phyloP scores from a whole-genome alignment of 2,329 filamentous ascomycete genomes.

The Penicillium sp. region DNA sequence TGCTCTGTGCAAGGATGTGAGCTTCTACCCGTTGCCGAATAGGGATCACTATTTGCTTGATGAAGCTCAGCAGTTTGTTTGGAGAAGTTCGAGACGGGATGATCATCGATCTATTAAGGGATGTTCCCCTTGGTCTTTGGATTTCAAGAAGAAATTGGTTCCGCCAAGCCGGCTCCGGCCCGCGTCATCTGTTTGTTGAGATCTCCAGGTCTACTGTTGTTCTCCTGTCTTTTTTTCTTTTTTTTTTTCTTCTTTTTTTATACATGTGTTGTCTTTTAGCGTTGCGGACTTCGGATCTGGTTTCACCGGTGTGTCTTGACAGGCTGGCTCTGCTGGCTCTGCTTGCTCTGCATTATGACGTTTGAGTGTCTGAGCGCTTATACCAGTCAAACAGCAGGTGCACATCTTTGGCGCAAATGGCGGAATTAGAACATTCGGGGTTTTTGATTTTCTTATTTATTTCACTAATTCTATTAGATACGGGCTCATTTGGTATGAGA shows the following conservation, averaged over 20 bases:
- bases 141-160: conserved; percentile 3
- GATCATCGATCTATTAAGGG: conserved; percentile 1
- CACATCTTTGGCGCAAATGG: conserved; percentile 1
- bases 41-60: conserved; percentile 27
- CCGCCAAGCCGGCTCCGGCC: background rate
- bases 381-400: conserved; percentile 1
- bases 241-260: background rate
- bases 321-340: too few relatives aligned
- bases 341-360: background rate
- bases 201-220: background rate
- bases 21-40: conserved; percentile 33
- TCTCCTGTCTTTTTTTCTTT: background rate
- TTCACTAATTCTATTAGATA: background rate
- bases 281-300: background rate
- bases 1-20: conserved; percentile 26
- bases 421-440: background rate
- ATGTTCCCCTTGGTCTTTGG: conserved; percentile 4
- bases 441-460: background rate
- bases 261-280: background rate
- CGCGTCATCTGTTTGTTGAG: conserved; percentile 3
- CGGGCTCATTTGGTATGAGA: too few relatives aligned
- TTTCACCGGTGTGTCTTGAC: background rate
- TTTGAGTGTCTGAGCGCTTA: background rate
- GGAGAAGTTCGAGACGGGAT: conserved; percentile 6
- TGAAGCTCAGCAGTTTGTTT: conserved; percentile 22